Evolutionary conservation across 2,329 filamentous ascomycete genomes (phyloP), one percentile per base, ranked within the genome.

Genomic region (Cladosporium sp.): DNA sequence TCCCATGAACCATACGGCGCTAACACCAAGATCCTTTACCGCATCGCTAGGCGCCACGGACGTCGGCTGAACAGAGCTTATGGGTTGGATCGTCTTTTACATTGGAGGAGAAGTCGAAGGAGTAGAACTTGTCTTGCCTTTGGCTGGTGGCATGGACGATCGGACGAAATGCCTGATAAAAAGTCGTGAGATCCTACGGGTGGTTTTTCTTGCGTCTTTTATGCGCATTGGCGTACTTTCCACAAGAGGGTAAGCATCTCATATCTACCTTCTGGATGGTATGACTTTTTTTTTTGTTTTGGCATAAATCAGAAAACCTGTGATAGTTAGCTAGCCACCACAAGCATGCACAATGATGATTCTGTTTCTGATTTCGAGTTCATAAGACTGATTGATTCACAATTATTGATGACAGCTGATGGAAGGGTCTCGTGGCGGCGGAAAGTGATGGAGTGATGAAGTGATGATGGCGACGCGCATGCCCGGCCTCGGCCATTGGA

Each of bases 401-500:
- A 44, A 7, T 44, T 21, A 0, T 44, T 11, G 2, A 44, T 44
- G 18, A 44, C 8, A 21, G 18, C 21, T 16, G 40, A 44, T 21
- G 21, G 21, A 44, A 44, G 40, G 40, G 50, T 21, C 50, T 53
- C 50, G 50, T 53, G n/a, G 33, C n/a, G 16, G 28, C 50, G 7
- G 50, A 18, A 55, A n/a, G 52, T 55, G 52, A 21, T 46, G 40
- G 11, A 21, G 40, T 46, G 40, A 21, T 46, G 40, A 21, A 21
- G 40, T 46, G n/a, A 21, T 55, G 50, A 53, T 29, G 52, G 33
- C 33, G 12, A 14, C 33, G 0, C n/a, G 7, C n/a, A 31, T 33
- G 52, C 28, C 52, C 28, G 52, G 52, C 52, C 52, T 55, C 52
- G 52, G 52, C 52, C 28, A 31, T n/a, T 55, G 52, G 52, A 55